These are phyloP conservation scores for Heteromeles arbutifolia DNA, from an alignment of 306 rosid species.

Conservation along the genomic window DNA sequence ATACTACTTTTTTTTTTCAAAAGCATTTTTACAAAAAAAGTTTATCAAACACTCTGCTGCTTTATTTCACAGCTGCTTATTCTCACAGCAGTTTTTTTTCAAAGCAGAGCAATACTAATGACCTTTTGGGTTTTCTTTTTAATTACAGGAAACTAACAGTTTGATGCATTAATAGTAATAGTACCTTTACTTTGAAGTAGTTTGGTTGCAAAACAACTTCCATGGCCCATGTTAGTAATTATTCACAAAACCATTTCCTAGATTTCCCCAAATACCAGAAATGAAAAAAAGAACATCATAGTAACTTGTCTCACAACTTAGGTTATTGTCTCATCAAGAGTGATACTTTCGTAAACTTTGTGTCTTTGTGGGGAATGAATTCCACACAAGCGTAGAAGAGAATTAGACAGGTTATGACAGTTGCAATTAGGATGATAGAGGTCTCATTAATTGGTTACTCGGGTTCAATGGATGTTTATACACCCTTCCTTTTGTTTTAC, in stretches of 20 bases:
- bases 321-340: neutral
- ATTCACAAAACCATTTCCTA: neutral
- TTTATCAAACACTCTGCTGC: too few relatives aligned
- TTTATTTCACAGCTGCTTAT: too few relatives aligned
- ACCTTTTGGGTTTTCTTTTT: neutral
- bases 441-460: too few relatives aligned
- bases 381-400: too few relatives aligned
- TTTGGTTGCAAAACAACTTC: neutral
- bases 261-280: neutral
- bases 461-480: too few relatives aligned
- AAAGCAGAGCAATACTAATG: too few relatives aligned
- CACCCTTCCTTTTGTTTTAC: too few relatives aligned
- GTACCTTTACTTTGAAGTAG: neutral
- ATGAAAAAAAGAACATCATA: neutral
- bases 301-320: neutral
- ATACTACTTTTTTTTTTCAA: too few relatives aligned
- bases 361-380: neutral
- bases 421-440: too few relatives aligned
- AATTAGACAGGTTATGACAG: too few relatives aligned
- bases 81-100: too few relatives aligned
- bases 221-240: neutral
- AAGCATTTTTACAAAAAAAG: too few relatives aligned
- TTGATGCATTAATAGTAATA: neutral
- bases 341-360: neutral
- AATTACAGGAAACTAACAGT: neutral